Evolutionary conservation across 345 rosid species (phyloP).

Genomic region (Euphorbia pulcherrima): DNA sequence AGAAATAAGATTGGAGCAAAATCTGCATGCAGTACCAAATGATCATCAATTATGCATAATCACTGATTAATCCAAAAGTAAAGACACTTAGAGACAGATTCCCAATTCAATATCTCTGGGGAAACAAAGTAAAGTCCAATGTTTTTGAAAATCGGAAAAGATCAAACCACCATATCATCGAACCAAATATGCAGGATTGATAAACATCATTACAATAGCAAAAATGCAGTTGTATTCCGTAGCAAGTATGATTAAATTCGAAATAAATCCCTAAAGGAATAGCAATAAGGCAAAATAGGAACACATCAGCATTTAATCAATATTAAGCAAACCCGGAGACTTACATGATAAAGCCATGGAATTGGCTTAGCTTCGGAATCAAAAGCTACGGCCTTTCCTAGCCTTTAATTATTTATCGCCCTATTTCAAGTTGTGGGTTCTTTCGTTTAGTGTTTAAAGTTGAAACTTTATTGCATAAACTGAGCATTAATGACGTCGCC

Average conservation of each 20-base stretch:
- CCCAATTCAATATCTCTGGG: no score
- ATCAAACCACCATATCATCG: no score
- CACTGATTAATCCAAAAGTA: neutral
- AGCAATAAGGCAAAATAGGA: no score
- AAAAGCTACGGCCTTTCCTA: neutral
- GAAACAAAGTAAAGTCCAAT: no score
- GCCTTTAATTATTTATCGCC: neutral
- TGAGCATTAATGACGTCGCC: neutral
- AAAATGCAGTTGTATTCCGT: no score
- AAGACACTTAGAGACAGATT: no score
- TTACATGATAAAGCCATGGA: slow-evolving; percentile 12
- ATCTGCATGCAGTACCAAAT: slow-evolving; percentile 35
- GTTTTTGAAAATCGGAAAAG: no score
- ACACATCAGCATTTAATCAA: neutral
- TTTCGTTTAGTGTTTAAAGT: neutral
- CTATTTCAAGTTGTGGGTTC: neutral
- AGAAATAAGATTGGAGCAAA: slow-evolving; percentile 40
- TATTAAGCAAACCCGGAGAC: neutral
- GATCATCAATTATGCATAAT: neutral
- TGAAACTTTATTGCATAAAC: neutral
- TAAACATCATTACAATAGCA: no score
- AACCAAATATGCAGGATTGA: no score
- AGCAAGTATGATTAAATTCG: no score
- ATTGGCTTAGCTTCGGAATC: neutral
- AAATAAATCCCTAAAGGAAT: no score